Base-by-base conservation (phyloP, 164 flowering plant genomes). In the Dillenia suffruticosa region DNA sequence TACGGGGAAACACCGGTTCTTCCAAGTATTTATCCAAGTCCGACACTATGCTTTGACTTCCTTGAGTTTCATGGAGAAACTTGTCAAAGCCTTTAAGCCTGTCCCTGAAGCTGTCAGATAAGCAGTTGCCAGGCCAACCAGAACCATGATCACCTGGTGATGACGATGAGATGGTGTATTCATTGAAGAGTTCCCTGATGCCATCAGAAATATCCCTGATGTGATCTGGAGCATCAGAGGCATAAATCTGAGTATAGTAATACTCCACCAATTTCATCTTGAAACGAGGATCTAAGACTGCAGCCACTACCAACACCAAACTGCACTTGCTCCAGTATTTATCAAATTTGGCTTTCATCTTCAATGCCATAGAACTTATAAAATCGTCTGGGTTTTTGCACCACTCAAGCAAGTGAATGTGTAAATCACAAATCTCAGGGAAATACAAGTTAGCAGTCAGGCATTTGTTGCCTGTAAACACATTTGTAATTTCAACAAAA, bases 241-340 rank as follows among this genome's bases (percentile, higher is more conserved):
- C 84, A 71, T 83, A 88, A 12, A 86, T 82, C 67, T 87, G 84
- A 2, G 78, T 66, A 54, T 80, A 87, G 62, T 79, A 85, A 67
- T 82, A 86, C 71, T 87, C 89, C 26, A 90, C 86, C 68, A 84
- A 63, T 74, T 85, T 82, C 88, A 87, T 77, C 74, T 90, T 88
- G 70, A 79, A 90, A 44, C 90, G 75, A 12, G 90, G 90, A 75
- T 87, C 90, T 52, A 88, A 66, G 54, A 86, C 75, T 9, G 82
- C 90, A 51, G 84, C 85, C 44, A 83, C 61, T 40, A 87, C 86
- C 70, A 84, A 75, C 55, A 78, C 68, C 72, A 82, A 69, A 56
- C 81, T 71, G 70, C 92, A 82, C 66, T 79, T 77, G 69, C 66
- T 78, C 94, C 94, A 88, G 70, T 86, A 90, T 24, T 65, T 68